Base-by-base conservation (phyloP, 2,329 filamentous ascomycete genomes). In the Ceratocystis diversiconidia region DNA sequence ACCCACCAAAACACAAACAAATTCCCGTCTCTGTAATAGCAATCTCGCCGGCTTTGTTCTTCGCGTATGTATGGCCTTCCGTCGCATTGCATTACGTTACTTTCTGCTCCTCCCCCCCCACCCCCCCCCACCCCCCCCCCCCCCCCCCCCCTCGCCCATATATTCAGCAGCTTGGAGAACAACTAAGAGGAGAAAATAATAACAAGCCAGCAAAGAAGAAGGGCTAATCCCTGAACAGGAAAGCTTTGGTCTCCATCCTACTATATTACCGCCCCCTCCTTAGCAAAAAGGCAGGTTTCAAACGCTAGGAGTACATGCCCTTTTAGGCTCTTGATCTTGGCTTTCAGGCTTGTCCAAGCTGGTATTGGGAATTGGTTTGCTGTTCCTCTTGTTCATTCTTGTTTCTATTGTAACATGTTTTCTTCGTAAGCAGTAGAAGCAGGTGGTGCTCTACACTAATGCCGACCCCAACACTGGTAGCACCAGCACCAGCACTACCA, bases 181-280 rank as follows among this genome's bases (percentile, higher is more conserved):
- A 28, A 32, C 28, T n/a, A 55, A 63, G 22, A 63, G 22, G 8
- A 63, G 15, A 52, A 52, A 50, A 63, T 3, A 63, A 55, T 15
- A 63, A 62, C 32, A n/a, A 48, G 22, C 3, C 22, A 25, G 5
- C 7, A 48, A 41, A 17, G 46, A 64, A 63, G 28, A 30, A 52
- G n/a, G 19, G 50, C 46, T 41, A 25, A 55, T 55, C 41, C 46
- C 30, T 36, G 62, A 41, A 44, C 62, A 19, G 55, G 6, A 15
- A 59, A 59, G 55, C 55, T 59, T 59, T 59, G 55, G 55, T 59
- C 55, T 59, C 55, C 55, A 59, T 59, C 55, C 55, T 30, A 59
- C 55, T 30, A 59, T 59, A 17, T 59, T 59, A 59, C 32, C 55
- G 55, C 55, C 55, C 28, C 55, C 55, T 59, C 55, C 55, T 59